Evolutionary conservation across 345 rosid genomes (phyloP).

Genomic region (Boechera retrofracta): DNA sequence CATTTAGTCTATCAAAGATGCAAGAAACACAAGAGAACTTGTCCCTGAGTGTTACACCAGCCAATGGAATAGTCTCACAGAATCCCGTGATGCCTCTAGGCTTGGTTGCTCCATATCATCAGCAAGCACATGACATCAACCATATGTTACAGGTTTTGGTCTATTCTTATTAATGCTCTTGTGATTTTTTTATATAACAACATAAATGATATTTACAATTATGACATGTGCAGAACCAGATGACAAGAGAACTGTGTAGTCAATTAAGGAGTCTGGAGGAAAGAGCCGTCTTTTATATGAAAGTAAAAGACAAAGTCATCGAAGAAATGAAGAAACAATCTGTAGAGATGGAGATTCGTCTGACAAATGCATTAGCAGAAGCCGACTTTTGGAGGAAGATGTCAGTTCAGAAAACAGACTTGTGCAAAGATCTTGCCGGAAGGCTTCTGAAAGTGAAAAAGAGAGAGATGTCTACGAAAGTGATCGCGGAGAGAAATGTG

Average conservation of each 20-base stretch:
- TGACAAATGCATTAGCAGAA: not conserved
- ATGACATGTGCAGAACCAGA: not conserved
- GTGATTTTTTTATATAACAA: not conserved
- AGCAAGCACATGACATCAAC: not conserved
- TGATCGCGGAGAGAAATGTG: rapidly evolving
- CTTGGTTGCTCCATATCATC: not conserved
- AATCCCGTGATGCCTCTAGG: not conserved
- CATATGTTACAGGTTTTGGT: not conserved
- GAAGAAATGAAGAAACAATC: not conserved
- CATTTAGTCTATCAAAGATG: not conserved
- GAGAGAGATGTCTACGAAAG: rapidly evolving
- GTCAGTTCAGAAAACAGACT: not conserved
- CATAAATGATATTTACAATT: not conserved
- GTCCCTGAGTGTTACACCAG: not conserved
- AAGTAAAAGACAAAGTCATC: not conserved
- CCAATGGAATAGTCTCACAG: not conserved
- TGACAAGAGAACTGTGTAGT: not conserved
- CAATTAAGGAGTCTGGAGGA: not conserved
- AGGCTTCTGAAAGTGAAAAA: not conserved
- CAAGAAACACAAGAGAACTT: not conserved
- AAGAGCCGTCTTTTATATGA: not conserved
- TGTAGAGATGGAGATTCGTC: not conserved
- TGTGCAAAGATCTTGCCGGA: not conserved
- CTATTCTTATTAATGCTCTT: not conserved
- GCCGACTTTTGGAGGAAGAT: not conserved